Conservation (phyloP, 805 yeast species). For the Cyberlindnera maritima region DNA sequence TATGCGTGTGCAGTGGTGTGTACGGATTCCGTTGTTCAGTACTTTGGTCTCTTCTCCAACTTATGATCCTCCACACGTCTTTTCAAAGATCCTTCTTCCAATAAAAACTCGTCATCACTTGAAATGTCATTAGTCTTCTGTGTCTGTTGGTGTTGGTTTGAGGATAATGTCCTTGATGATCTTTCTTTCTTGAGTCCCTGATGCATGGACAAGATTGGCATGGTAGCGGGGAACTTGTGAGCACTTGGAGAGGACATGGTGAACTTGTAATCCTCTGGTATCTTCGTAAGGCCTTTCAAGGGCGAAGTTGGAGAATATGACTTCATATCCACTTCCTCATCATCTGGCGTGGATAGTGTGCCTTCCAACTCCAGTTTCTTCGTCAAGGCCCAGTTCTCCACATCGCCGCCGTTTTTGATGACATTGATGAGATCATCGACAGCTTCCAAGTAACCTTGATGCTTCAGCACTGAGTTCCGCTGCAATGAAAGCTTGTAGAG, state of each 20-base stretch:
- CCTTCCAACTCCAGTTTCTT: constrained; percentile 42
- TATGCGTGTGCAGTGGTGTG: too few relatives aligned
- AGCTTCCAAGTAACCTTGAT: constrained; percentile 61
- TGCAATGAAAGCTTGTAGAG: constrained; percentile 57
- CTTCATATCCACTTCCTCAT: not conserved
- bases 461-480: constrained; percentile 42
- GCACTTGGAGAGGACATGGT: constrained; percentile 12
- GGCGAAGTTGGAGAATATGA: not conserved
- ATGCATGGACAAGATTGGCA: constrained; percentile 18
- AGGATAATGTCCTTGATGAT: not conserved
- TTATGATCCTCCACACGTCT: constrained; percentile 3
- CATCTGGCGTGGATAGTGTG: constrained; percentile 1
- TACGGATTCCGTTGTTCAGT: constrained; percentile 1
- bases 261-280: constrained; percentile 20
- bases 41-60: constrained; percentile 11
- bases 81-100: constrained; percentile 6
- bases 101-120: constrained; percentile 9
- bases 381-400: constrained; percentile 51
- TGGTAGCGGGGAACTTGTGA: constrained; percentile 23
- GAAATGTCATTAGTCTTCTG: not conserved
- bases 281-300: not conserved
- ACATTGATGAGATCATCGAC: constrained; percentile 51
- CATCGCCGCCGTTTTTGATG: constrained; percentile 37
- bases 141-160: not conserved
- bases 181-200: constrained; percentile 1